Base-by-base conservation (phyloP, 805 yeast species). In the Zygosaccharomyces lentus region DNA sequence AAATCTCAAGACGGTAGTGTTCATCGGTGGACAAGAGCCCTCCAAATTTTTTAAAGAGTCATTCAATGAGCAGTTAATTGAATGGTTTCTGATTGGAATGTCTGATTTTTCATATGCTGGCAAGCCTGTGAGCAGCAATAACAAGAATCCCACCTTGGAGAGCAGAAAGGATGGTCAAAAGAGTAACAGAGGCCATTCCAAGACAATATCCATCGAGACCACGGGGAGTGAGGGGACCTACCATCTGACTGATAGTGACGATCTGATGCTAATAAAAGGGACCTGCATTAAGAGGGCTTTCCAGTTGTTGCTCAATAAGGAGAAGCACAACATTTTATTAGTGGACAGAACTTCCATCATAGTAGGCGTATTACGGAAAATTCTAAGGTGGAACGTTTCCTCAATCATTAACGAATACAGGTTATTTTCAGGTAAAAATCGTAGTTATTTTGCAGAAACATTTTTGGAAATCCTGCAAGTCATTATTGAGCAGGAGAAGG, bases 311-410 rank as follows among this genome's bases (percentile, higher is more conserved):
- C 68, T 91, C 34, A 81, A 91, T 59, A 66, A 59, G 26, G 69
- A 75, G 21, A 70, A 82, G 53, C 81, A 84, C 57, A 89, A 89
- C 43, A 62, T 86, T 4, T 68, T 91, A 37, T 64, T 91, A 10
- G 80, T 93, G 17, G 98, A 93, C 60, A 77, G 84, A 31, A 82
- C 90, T 6, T 82, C 84, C 48, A 79, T 93, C 9, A 73, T 90
- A 15, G 78, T 88, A 9, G 96, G 97, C 0, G 71, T 90, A 2
- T 67, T 93, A 27, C 72, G 99, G 42, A 82, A 84, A 61, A 72
- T 90, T 32, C 93, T 87, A 65, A 84, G 84, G 66, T 91, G 97
- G 98, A 83, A 81, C 55, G 84, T 84, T 60, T 80, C 90, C 19
- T 82, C 95, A 15, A 80, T 91, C 4, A 76, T 89, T 17, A 84